These are phyloP conservation scores for Ophiocordyceps australis DNA, from an alignment of 2,329 filamentous ascomycete species.

Conservation along the genomic window DNA sequence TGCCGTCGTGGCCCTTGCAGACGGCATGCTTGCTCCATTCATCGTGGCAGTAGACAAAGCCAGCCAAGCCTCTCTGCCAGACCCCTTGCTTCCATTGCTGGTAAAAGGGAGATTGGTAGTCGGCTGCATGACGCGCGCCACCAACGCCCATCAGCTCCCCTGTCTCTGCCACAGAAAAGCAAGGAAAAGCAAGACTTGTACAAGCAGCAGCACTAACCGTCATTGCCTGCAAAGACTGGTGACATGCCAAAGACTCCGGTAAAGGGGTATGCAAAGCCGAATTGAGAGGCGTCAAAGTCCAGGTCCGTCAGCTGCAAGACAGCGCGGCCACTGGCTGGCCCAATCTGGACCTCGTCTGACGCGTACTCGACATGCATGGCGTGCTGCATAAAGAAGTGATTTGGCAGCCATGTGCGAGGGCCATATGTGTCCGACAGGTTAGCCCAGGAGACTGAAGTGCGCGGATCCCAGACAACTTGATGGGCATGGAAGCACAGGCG, in stretches of 20 bases:
- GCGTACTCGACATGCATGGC: conserved; percentile 4
- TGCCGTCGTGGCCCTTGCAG: conserved; percentile 5
- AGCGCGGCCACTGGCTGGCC: conserved; percentile 1
- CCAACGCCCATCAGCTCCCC: too few relatives aligned
- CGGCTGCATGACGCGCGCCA: too few relatives aligned
- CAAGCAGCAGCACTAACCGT: conserved; percentile 1
- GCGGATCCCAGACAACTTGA: conserved; percentile 3
- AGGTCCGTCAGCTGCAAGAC: conserved; percentile 4
- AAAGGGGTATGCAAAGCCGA: conserved; percentile 3
- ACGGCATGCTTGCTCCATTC: conserved; percentile 2
- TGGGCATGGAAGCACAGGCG: conserved; percentile 3
- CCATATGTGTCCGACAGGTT: conserved; percentile 3
- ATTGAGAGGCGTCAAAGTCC: conserved; percentile 2
- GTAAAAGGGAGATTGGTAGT: conserved; percentile 5
- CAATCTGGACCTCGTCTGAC: conserved; percentile 4
- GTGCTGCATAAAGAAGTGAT: conserved; percentile 6
- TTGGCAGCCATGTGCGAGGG: conserved; percentile 4
- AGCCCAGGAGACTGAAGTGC: conserved; percentile 2
- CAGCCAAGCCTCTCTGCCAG: conserved; percentile 3
- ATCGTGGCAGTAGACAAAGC: conserved; percentile 6
- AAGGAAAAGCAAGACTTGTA: too few relatives aligned
- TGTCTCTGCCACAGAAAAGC: too few relatives aligned
- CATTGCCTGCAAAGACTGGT: conserved; percentile 4
- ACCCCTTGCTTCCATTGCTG: conserved; percentile 5
- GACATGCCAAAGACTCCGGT: conserved; percentile 4